phyloP scores from a whole-genome alignment of 768 basidiomycete genomes.

The Tulasnella sp. region DNA sequence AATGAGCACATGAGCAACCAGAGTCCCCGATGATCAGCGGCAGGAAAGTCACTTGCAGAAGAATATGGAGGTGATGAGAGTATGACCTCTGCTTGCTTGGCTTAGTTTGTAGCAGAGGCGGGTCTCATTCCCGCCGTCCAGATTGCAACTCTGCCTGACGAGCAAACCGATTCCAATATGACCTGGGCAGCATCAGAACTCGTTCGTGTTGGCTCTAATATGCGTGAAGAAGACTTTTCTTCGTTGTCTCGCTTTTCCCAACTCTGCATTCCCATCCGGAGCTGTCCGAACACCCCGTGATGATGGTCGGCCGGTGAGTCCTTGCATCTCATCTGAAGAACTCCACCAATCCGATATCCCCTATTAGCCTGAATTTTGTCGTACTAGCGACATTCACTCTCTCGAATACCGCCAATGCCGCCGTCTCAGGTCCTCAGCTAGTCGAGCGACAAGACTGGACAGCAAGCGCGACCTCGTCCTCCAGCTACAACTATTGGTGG shows the following conservation, averaged over 20 bases:
- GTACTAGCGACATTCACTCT: neutral
- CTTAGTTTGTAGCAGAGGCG: neutral
- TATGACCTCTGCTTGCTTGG: neutral
- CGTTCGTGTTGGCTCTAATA: neutral
- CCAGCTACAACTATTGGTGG: constrained; percentile 27
- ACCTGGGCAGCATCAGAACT: neutral
- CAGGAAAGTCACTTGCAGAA: neutral
- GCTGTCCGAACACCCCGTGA: neutral
- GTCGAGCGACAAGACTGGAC: neutral
- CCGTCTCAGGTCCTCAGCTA: neutral
- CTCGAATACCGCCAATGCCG: neutral
- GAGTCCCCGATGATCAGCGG: neutral
- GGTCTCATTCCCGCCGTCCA: neutral
- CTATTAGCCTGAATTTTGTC: neutral
- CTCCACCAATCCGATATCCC: neutral
- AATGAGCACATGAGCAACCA: neutral
- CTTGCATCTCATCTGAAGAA: neutral
- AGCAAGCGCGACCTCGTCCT: neutral
- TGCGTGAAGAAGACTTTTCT: neutral
- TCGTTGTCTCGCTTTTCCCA: neutral
- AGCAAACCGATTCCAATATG: neutral
- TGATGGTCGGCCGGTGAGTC: neutral
- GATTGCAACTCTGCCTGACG: neutral
- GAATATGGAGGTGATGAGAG: neutral
- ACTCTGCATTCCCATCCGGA: neutral